Evolutionary conservation across 2,329 filamentous ascomycete genomes (phyloP).

Genomic region (Coniochaeta pulveracea): DNA sequence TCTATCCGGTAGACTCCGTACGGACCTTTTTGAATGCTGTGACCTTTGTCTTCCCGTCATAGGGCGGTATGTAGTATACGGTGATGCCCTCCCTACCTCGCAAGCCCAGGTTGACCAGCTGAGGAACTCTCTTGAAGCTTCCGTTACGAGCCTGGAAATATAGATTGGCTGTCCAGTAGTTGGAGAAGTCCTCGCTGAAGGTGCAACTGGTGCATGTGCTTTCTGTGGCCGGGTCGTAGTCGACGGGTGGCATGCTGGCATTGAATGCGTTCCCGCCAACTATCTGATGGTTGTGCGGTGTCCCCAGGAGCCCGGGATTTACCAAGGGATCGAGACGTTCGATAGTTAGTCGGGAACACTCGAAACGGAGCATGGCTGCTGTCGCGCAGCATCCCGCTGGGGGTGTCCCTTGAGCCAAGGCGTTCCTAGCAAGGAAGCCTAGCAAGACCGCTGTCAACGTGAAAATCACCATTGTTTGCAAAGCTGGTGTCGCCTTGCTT

Average conservation of each 20-base stretch:
- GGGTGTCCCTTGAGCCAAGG: background rate
- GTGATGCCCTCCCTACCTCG: constrained; percentile 22
- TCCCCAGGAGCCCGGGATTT: constrained; percentile 20
- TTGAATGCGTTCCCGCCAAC: constrained; percentile 30
- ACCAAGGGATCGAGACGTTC: constrained; percentile 14
- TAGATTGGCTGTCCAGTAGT: constrained; percentile 23
- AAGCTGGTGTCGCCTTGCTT: no score
- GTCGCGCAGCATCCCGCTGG: constrained; percentile 2
- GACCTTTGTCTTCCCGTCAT: constrained; percentile 23
- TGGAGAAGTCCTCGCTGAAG: constrained; percentile 24
- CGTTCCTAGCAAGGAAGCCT: background rate
- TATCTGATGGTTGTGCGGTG: constrained; percentile 25
- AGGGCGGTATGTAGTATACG: constrained; percentile 28
- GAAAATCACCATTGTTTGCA: background rate
- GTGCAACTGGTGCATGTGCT: constrained; percentile 18
- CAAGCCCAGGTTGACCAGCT: constrained; percentile 20
- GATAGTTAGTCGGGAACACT: constrained; percentile 10
- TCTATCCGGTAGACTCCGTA: constrained; percentile 1
- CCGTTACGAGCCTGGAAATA: constrained; percentile 18
- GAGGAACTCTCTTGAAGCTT: constrained; percentile 22
- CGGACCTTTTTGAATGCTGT: constrained; percentile 28
- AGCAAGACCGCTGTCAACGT: background rate
- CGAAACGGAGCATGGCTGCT: constrained; percentile 2
- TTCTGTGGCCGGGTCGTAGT: constrained; percentile 9
- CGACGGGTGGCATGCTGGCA: constrained; percentile 18